Base-by-base conservation (phyloP, 169 alveolate genomes). In the Cryptosporidium baileyi region DNA sequence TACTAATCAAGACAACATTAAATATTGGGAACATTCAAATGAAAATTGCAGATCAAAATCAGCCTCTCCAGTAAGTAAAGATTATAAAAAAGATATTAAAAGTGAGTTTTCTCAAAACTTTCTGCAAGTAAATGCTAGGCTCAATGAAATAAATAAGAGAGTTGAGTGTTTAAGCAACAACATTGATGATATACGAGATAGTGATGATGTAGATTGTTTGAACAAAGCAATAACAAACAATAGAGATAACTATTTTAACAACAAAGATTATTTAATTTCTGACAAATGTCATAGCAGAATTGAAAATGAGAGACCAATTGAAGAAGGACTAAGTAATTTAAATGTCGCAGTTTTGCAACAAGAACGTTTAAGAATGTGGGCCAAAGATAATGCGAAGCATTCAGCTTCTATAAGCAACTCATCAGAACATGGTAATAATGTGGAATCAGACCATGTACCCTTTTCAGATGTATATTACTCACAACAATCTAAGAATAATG, bases 281-380 rank as follows among this genome's bases (percentile, higher is more conserved):
- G 40, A 36, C 28, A 24, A 22, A 24, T 22, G 19, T 47, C 62
- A 28, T 22, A 45, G 34, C 7, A 44, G 17, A 7, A 54, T 9
- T 6, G 22, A 61, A 17, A 32, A 0, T 28, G 24, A 0, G 26
- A 11, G 45, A n/a, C 13, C 36, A 28, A 26, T 32, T 65, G 19
- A 51, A 7, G 74, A 59, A 15, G 11, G 17, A 40, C 30, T 32
- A 3, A 43, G 17, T 38, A 44, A 74, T 4, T 28, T 65, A 32
- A 74, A 74, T 34, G 85, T 57, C 2, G 85, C 85, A n/a, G 51
- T 74, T 36, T 54, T 74, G 11, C 85, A 74, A 41, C 85, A 74
- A 34, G 85, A 74, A 34, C 49, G 85, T 7, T 24, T 74, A 9
- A 74, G 67, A 38, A 74, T 74, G 85, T 74, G 85, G 85, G 85